Base-by-base conservation (phyloP, 1,284 basidiomycete species). In the Sphaerobolus stellatus region DNA sequence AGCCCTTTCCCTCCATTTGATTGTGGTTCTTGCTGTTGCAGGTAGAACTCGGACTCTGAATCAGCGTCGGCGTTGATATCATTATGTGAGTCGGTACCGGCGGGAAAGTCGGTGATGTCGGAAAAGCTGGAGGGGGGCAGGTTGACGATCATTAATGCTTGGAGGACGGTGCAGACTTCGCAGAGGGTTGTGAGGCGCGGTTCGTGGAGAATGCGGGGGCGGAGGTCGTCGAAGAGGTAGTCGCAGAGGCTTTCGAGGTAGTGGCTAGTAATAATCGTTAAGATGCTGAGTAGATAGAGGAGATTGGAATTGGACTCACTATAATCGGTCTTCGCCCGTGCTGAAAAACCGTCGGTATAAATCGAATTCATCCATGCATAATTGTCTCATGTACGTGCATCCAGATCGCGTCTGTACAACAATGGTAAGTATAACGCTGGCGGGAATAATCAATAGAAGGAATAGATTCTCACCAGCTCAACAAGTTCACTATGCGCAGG, bases 121-220 rank as follows among this genome's bases (percentile, higher is more conserved):
- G n/a, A n/a, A n/a, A 28, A 36, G n/a, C n/a, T 36, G 25, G 44
- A 36, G 24, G 52, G 70, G 54, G 79, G 75, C 20, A 86, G 74
- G 64, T 95, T 92, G 31, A 94, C 82, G 2, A 95, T 90, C 91
- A 97, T 96, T 40, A 97, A 77, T 0, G 93, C 94, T 68, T 94
- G 91, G 1, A 97, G 76, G 20, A 97, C 92, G 0, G 92, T 96
- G 75, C 94, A 97, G 28, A 97, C 90, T 69, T 94, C 90, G 65
- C 93, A 94, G 1, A 98, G 82, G 0, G 86, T 85, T 1, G 87
- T 87, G 45, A 98, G 81, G 5, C 87, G 84, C 0, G 87, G 86
- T 66, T 97, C 94, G 64, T 97, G 94, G 1, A 97, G 79, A 61
- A 97, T 96, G 5, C 93, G 85, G 4, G 94, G 94, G 1, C 94